These are phyloP conservation scores for Corynascus novoguineensis DNA, from an alignment of 495 filamentous ascomycete species.

Conservation along the genomic window DNA sequence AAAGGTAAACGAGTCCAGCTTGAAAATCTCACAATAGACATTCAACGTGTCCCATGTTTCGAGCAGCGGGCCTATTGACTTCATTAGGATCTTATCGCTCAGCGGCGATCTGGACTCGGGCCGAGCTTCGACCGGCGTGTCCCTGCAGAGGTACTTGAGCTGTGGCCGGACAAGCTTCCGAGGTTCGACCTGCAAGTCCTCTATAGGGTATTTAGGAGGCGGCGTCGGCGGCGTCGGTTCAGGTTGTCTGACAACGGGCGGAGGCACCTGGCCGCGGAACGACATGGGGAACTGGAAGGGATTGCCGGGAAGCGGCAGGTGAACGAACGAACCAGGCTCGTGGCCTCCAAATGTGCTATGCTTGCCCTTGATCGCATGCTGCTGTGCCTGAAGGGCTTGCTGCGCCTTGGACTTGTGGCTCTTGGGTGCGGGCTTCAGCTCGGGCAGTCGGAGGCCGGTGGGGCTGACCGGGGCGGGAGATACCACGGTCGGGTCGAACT, in stretches of 20 bases:
- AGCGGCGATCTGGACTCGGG: conserved; percentile 26
- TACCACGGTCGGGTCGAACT: conserved; percentile 29
- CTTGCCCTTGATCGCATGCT: conserved; percentile 34
- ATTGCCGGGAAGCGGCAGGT: conserved; percentile 36
- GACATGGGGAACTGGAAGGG: conserved; percentile 41
- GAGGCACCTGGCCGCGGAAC: conserved; percentile 33
- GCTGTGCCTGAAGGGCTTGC: conserved; percentile 26
- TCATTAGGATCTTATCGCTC: conserved; percentile 62
- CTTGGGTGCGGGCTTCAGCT: conserved; percentile 77
- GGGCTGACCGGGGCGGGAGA: conserved; percentile 33
- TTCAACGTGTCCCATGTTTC: conserved; percentile 96
- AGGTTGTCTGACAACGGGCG: conserved; percentile 32
- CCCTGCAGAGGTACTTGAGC: conserved; percentile 68
- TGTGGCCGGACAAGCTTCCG: conserved; percentile 59
- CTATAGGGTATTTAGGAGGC: conserved; percentile 87
- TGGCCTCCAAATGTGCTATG: conserved; percentile 34
- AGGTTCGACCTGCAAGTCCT: conserved; percentile 76
- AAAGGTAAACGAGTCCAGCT: conserved; percentile 93
- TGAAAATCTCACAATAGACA: conserved; percentile 88
- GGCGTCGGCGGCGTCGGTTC: conserved; percentile 63
- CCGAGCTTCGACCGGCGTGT: conserved; percentile 39
- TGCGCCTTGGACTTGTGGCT: conserved; percentile 61
- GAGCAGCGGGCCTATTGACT: conserved; percentile 71
- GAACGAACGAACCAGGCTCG: conserved; percentile 34
- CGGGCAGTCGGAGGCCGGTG: conserved; percentile 53